Conservation (phyloP, 805 yeast species). For the Cyberlindnera samutprakarnensis region DNA sequence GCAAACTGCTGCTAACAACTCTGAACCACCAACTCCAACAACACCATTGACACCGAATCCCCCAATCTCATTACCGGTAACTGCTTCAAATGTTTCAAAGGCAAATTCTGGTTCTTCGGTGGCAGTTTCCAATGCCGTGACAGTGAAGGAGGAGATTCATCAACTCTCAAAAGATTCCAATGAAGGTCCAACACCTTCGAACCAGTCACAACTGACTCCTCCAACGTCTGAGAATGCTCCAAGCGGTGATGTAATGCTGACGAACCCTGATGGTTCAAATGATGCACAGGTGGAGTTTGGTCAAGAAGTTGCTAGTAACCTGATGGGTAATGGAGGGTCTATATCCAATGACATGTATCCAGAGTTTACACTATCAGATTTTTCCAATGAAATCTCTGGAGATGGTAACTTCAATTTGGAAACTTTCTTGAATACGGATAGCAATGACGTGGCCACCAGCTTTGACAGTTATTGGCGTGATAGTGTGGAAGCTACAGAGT, state of each 20-base stretch:
- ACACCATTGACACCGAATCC: conserved; percentile 31
- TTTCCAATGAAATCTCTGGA: conserved; percentile 25
- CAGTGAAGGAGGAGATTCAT: conserved; percentile 6
- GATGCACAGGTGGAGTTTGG: not conserved
- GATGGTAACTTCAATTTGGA: conserved; percentile 37
- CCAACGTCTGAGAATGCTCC: conserved; percentile 24
- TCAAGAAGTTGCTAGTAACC: not conserved
- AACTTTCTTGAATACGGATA: conserved; percentile 35
- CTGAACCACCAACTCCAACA: conserved; percentile 36
- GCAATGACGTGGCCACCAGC: conserved; percentile 22
- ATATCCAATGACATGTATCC: conserved; percentile 25
- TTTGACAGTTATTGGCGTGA: conserved; percentile 36
- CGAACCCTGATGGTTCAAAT: conserved; percentile 6
- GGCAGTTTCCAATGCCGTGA: not conserved
- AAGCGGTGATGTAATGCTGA: conserved; percentile 6
- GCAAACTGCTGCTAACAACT: conserved; percentile 15
- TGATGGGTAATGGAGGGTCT: conserved; percentile 14
- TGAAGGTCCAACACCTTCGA: conserved; percentile 12
- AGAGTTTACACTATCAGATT: conserved; percentile 27
- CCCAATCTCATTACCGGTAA: too few species aligned
- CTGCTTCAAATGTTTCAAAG: too few species aligned
- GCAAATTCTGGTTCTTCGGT: not conserved
- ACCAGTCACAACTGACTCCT: conserved; percentile 20
- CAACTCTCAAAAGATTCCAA: conserved; percentile 9
- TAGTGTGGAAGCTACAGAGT: conserved; percentile 32